Evolutionary conservation across 768 basidiomycete species (phyloP), one percentile per base, ranked within the genome.

Genomic region (Trametes elegans): DNA sequence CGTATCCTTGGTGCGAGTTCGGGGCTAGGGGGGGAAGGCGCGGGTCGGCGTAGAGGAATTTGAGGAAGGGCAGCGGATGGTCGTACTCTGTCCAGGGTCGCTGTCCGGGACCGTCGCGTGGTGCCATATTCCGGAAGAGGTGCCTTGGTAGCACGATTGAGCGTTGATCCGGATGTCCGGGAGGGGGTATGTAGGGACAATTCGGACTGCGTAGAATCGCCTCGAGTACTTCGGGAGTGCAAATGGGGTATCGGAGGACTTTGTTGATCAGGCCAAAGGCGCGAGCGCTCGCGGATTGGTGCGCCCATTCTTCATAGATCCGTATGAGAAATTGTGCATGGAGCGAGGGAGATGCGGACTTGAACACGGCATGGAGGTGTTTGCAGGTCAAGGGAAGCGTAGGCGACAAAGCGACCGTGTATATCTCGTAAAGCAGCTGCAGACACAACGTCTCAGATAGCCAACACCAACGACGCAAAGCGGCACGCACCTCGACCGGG

Each of bases 1-100:
- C 85, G 64, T 94, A 97, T 1, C 94, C 95, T 3, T 80, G 76
- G 68, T 90, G 77, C 7, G 88, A 81, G 67, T 95, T 82, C 11
- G 78, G 65, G 27, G 84, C 73, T 1, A 83, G 79, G 1, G 62
- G 52, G 19, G 76, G 62, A 16, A 78, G 65, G 7, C 64, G 70
- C 6, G 79, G 71, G 36, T 65, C 63, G 21, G 65, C 55, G 62
- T 79, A 84, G 16, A 91, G 72, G 61, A 80, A 80, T 36, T 73
- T 78, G 4, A 92, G 77, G 48, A 87, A 79, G 0, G 87, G 85
- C 5, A 91, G 63, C 0, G 86, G 87, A 2, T 79, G 67, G 57
- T 87, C 82, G 19, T 68, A 60, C 4, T 74, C 73, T 2, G 70
- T 72, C 82, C 83, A 85, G 61, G 27, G 36, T 26, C 28, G 19